Conservation (phyloP, 345 rosid species). For the Gossypium anomalum region DNA sequence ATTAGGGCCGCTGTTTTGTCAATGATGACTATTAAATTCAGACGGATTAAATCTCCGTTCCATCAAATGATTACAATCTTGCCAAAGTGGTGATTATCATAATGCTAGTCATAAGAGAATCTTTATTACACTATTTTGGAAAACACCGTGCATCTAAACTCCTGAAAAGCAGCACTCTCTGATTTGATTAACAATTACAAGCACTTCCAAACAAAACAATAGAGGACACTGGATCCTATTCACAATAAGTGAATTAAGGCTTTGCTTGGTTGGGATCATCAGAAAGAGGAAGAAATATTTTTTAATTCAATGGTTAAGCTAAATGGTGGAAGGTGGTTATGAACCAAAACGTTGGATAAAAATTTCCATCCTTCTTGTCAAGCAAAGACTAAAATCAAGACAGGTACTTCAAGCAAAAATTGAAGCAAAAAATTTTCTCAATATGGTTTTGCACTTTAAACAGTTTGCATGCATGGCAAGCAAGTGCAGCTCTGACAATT, state of each 20-base stretch:
- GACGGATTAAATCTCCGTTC: neutral
- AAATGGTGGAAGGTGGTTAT: neutral
- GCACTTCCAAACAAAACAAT: neutral
- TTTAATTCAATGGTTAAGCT: neutral
- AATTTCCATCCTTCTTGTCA: neutral
- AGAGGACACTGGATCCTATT: slow-evolving; percentile 17
- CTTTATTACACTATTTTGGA: neutral
- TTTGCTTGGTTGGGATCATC: neutral
- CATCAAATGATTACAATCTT: neutral
- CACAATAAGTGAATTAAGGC: neutral
- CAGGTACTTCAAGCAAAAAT: neutral
- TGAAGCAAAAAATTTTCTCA: neutral
- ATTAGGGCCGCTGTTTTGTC: neutral
- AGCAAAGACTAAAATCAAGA: neutral
- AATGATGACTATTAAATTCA: neutral
- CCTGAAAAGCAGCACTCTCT: neutral
- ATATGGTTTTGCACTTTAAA: slow-evolving; percentile 9
- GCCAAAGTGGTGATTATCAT: neutral
- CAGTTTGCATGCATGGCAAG: neutral
- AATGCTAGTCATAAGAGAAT: neutral
- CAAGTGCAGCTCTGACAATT: neutral
- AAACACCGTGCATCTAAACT: neutral
- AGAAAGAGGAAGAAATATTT: neutral
- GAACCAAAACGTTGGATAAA: neutral
- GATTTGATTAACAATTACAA: neutral